These are phyloP conservation scores for Fusarium buharicum DNA, from an alignment of 2,329 filamentous ascomycete genomes.

Conservation along the genomic window DNA sequence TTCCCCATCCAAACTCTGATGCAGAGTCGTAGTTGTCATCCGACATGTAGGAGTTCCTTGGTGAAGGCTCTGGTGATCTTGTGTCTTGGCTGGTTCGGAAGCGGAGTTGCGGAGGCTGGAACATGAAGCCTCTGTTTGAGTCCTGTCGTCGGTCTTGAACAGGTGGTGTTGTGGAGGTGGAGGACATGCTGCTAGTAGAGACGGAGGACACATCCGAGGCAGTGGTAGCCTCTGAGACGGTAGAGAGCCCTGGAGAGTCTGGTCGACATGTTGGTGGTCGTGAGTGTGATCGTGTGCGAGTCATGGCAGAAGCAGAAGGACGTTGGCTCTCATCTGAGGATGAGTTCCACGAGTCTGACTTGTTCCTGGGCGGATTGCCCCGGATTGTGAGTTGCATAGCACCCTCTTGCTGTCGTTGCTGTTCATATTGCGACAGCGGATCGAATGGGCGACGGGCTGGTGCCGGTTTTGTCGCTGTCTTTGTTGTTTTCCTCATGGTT, in stretches of 20 bases:
- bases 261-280: constrained; percentile 30
- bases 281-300: constrained; percentile 38
- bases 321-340: constrained; percentile 31
- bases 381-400: constrained; percentile 44
- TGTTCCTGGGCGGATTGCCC: constrained; percentile 39
- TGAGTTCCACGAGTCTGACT: constrained; percentile 28
- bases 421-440: constrained; percentile 34
- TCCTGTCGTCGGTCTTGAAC: constrained; percentile 8
- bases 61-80: constrained; percentile 38
- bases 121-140: constrained; percentile 33
- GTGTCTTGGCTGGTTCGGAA: constrained; percentile 40
- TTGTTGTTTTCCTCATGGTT: constrained; percentile 38
- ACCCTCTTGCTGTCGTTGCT: constrained; percentile 37
- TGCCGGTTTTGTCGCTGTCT: constrained; percentile 20
- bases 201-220: constrained; percentile 21
- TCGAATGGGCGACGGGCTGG: constrained; percentile 32
- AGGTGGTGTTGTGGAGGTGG: constrained; percentile 17
- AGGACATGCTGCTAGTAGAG: constrained; percentile 9
- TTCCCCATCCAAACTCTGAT: constrained; percentile 38
- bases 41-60: constrained; percentile 37
- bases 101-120: constrained; percentile 41
- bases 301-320: constrained; percentile 21
- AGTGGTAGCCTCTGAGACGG: constrained; percentile 41
- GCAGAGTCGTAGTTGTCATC: constrained; percentile 45
- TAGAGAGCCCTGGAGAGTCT: constrained; percentile 41